Conservation (phyloP, 495 filamentous ascomycete genomes). For the Penicillium cinerascens region DNA sequence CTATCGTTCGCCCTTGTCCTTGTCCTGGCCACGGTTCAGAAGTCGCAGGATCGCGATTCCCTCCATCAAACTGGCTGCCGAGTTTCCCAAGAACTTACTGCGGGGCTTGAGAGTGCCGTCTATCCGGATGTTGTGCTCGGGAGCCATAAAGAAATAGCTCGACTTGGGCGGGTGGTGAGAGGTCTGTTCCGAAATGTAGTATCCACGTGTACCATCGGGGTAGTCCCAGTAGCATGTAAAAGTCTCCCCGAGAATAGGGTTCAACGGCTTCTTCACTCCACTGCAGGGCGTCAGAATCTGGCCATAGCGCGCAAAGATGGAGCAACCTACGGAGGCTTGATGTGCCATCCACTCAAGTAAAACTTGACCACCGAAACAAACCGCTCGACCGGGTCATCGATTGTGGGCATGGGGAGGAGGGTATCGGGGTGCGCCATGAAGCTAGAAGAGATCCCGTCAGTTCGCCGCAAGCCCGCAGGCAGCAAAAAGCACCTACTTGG, state of each 20-base stretch:
- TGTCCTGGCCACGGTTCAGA: constrained; percentile 66
- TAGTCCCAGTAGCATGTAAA: constrained; percentile 97
- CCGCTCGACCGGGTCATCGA: constrained; percentile 85
- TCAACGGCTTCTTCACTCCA: constrained; percentile 97
- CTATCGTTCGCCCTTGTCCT: constrained; percentile 76
- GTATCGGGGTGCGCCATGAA: constrained; percentile 99
- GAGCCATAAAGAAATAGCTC: constrained; percentile 98
- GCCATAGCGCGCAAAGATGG: constrained; percentile 2
- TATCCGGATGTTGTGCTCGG: constrained; percentile 89
- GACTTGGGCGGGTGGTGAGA: constrained; percentile 98
- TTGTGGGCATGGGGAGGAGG: constrained; percentile 77
- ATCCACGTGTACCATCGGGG: constrained; percentile 76
- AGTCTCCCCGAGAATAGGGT: constrained; percentile 92
- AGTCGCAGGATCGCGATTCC: constrained; percentile 85
- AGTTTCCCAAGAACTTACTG: constrained; percentile 95
- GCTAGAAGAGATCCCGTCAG: constrained; percentile 41
- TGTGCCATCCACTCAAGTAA: constrained; percentile 98
- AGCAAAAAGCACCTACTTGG: constrained; percentile 62
- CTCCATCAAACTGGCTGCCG: constrained; percentile 97
- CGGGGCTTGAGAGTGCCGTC: constrained; percentile 96
- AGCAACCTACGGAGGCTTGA: constrained; percentile 82
- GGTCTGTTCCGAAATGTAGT: constrained; percentile 93
- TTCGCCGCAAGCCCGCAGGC: neutral
- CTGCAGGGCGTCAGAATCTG: constrained; percentile 40
- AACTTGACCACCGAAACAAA: constrained; percentile 97